A percentile compares a stretch with the other conserved stretches of the same genome.
Evolutionary conservation across 2,329 filamentous ascomycete genomes (phyloP).

Genomic region (Colletotrichum sublineola): DNA sequence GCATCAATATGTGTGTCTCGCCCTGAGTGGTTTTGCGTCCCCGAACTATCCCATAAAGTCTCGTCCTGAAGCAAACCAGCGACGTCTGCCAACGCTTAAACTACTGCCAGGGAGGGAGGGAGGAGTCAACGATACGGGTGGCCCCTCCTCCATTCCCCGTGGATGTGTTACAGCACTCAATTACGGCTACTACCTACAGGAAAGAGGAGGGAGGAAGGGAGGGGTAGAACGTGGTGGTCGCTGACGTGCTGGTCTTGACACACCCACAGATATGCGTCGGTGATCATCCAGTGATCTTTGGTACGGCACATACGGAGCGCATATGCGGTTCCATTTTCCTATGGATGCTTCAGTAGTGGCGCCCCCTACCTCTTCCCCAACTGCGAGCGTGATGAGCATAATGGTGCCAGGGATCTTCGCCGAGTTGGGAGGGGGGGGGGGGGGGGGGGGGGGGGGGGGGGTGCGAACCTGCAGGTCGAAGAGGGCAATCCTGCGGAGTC

Average conservation of each 20-base stretch:
- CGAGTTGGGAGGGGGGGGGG: slow-evolving; percentile 28
- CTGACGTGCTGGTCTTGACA: slow-evolving; percentile 36
- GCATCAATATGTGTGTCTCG: slow-evolving; percentile 26
- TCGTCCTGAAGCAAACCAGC: slow-evolving; percentile 32
- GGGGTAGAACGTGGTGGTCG: slow-evolving; percentile 8
- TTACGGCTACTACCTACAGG: slow-evolving; percentile 5
- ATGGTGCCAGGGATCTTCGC: slow-evolving; percentile 30
- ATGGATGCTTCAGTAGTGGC: slow-evolving; percentile 1
- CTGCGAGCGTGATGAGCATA: slow-evolving; percentile 11
- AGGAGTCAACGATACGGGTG: slow-evolving; percentile 19
- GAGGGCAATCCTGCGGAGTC: slow-evolving; percentile 15
- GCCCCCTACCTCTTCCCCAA: not conserved
- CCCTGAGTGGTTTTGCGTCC: slow-evolving; percentile 10
- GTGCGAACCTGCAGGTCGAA: slow-evolving; percentile 7
- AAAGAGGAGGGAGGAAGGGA: slow-evolving; percentile 5
- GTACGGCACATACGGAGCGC: slow-evolving; percentile 39
- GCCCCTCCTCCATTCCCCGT: not conserved
- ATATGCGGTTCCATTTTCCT: slow-evolving; percentile 30
- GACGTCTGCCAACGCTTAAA: not conserved
- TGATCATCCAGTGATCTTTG: slow-evolving; percentile 43
- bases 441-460: slow-evolving; percentile 19
- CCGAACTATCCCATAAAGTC: slow-evolving; percentile 8
- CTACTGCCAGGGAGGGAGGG: not conserved
- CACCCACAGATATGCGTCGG: slow-evolving; percentile 33
- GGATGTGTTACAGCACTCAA: slow-evolving; percentile 5